Evolutionary conservation across 179 eudicot species (phyloP).

Genomic region (Carnegiea gigantea): DNA sequence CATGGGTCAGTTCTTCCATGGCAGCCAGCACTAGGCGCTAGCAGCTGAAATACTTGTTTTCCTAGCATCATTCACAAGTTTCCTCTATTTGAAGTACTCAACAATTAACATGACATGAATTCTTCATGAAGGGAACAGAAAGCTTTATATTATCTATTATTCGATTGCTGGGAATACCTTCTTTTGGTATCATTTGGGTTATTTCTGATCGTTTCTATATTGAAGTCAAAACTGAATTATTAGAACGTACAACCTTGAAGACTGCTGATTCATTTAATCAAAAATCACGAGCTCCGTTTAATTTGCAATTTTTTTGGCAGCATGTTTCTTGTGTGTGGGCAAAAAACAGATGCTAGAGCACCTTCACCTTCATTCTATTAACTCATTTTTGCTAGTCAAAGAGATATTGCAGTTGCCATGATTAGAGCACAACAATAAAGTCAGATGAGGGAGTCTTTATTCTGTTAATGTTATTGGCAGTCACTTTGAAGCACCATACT

Average conservation of each 20-base stretch:
- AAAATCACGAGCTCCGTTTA: background rate
- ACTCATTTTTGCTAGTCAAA: background rate
- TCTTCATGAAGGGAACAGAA: background rate
- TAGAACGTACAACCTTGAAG: background rate
- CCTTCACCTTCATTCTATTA: background rate
- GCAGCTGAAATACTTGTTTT: background rate
- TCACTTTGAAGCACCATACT: conserved; percentile 49
- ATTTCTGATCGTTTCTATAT: background rate
- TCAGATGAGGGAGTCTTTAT: conserved; percentile 31
- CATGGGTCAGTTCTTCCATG: background rate
- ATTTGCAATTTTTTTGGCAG: no score
- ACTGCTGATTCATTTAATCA: background rate
- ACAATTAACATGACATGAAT: background rate
- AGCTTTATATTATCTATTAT: background rate
- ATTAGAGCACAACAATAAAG: no score
- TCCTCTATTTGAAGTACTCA: background rate
- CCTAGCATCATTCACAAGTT: background rate
- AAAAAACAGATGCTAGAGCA: background rate
- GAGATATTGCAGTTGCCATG: conserved; percentile 47
- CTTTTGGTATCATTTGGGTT: background rate
- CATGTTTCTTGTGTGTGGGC: background rate
- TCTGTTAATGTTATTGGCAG: conserved; percentile 47
- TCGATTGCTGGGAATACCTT: background rate
- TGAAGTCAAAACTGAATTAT: background rate
- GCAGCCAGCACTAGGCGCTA: background rate